Evolutionary conservation across 179 eudicot species (phyloP).

Genomic region (Beta lomatogona): DNA sequence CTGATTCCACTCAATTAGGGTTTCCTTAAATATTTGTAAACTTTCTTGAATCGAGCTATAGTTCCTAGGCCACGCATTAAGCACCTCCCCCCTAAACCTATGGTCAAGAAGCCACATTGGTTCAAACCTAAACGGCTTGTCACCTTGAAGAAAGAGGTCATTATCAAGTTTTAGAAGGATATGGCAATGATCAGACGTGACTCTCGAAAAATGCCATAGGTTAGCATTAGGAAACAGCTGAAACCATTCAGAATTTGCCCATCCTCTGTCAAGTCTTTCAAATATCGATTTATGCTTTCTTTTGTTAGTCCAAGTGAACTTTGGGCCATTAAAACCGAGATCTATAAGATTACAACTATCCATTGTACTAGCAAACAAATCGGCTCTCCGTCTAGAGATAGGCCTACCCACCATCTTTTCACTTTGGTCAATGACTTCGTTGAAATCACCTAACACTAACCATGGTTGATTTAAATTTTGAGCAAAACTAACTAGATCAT

Average conservation of each 20-base stretch:
- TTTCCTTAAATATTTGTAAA: rapidly evolving
- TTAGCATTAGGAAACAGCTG: neutral
- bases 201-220: neutral
- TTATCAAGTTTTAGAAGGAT: neutral
- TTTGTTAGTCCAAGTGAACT: neutral
- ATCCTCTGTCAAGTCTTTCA: neutral
- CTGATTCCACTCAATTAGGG: neutral
- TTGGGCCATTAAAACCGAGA: too few species aligned
- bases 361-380: neutral
- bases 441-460: neutral
- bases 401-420: too few species aligned
- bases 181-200: neutral
- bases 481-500: neutral
- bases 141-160: too few species aligned
- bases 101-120: neutral
- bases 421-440: too few species aligned
- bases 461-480: neutral
- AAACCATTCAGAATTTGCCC: neutral
- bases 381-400: neutral
- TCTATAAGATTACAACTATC: neutral
- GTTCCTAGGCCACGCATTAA: too few species aligned
- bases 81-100: neutral
- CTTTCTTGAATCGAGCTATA: neutral
- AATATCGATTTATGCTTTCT: neutral
- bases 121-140: neutral